Percentiles rank a stretch among this genome's conserved stretches.
These are phyloP conservation scores for Austroboletus rostrupii DNA, from an alignment of 1,284 basidiomycete species.

Conservation along the genomic window DNA sequence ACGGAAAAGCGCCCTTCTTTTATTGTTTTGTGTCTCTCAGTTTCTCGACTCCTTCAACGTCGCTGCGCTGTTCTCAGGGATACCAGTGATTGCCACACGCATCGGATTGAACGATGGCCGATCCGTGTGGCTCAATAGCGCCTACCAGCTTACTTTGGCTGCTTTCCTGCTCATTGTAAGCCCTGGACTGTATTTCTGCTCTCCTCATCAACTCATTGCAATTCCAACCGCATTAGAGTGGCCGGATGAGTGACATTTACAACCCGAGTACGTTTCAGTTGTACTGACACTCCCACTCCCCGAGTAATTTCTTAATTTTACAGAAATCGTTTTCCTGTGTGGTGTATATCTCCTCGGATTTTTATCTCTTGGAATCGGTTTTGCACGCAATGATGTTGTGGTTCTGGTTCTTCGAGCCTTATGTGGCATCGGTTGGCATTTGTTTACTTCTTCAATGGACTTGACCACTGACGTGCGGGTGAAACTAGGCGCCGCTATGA, in stretches of 20 bases:
- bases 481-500: constrained; percentile 29
- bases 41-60: constrained; percentile 45
- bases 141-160: constrained; percentile 36
- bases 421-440: constrained; percentile 32
- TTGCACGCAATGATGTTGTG: constrained; percentile 33
- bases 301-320: constrained; percentile 3
- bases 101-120: constrained; percentile 60
- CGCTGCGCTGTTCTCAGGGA: constrained; percentile 40
- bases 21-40: constrained; percentile 41
- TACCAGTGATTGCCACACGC: constrained; percentile 21
- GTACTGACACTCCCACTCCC: neutral
- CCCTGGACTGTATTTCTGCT: neutral
- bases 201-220: neutral
- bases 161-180: constrained; percentile 33
- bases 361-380: constrained; percentile 36
- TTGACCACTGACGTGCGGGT: neutral
- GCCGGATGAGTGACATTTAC: constrained; percentile 20
- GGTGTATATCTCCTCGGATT: constrained; percentile 34
- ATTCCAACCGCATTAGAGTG: constrained; percentile 7
- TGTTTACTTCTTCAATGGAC: neutral
- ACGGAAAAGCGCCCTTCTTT: constrained; percentile 28
- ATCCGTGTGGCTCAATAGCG: constrained; percentile 32
- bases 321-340: constrained; percentile 12
- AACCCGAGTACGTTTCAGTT: constrained; percentile 12
- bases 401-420: constrained; percentile 39